A percentile compares a stretch with the other conserved stretches of the same genome.
Conservation (phyloP, 2,329 filamentous ascomycete species). For the Sclerotinia borealis region DNA sequence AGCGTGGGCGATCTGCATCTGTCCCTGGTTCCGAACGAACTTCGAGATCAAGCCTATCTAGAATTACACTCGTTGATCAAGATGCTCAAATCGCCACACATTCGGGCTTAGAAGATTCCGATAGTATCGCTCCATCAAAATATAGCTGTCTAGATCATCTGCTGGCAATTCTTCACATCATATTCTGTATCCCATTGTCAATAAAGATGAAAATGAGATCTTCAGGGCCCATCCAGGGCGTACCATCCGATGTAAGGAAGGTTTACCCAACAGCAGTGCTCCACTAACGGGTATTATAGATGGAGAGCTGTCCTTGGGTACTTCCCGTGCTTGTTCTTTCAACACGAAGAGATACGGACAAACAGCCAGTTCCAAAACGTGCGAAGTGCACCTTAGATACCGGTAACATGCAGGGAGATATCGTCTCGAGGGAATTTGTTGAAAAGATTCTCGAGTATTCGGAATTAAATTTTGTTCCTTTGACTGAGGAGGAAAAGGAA, state of each 20-base stretch:
- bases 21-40: neutral
- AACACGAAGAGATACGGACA: constrained; percentile 5
- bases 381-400: constrained; percentile 23
- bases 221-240: neutral
- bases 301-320: constrained; percentile 14
- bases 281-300: neutral
- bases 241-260: neutral
- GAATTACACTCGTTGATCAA: constrained; percentile 14
- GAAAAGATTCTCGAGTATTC: constrained; percentile 14
- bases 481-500: constrained; percentile 14
- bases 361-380: constrained; percentile 12
- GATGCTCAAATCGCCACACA: constrained; percentile 5
- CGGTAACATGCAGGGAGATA: constrained; percentile 22
- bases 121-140: neutral
- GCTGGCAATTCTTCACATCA: neutral
- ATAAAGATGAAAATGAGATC: neutral
- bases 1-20: constrained; percentile 5
- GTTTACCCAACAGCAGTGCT: neutral
- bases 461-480: constrained; percentile 2
- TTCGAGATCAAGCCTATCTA: constrained; percentile 10
- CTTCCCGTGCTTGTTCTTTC: constrained; percentile 16
- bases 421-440: constrained; percentile 18
- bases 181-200: neutral
- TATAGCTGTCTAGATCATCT: neutral
- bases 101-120: neutral